Conservation (phyloP, 2,329 filamentous ascomycete genomes). For the Arthrobotrys pseudoclavata region DNA sequence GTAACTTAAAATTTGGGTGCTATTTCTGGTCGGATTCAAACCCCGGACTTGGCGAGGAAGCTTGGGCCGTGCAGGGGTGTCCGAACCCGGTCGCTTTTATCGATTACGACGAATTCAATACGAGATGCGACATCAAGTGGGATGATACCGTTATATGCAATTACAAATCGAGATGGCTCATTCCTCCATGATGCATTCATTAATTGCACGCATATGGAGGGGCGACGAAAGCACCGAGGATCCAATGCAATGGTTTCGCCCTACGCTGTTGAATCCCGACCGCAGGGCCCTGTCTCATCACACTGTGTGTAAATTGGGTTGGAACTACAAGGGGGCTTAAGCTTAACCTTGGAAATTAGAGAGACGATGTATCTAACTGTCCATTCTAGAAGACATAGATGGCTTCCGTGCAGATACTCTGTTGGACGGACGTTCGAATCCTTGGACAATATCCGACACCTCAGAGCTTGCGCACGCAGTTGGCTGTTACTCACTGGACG, state of each 20-base stretch:
- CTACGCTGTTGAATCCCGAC: not conserved
- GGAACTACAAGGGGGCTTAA: not conserved
- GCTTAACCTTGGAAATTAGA: not conserved
- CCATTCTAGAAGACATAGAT: constrained; percentile 7
- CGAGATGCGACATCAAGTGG: constrained; percentile 4
- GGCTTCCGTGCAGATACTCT: constrained; percentile 16
- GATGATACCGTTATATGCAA: not conserved
- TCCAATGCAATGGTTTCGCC: not conserved
- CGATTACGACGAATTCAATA: constrained; percentile 15
- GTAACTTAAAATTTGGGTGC: constrained; percentile 14
- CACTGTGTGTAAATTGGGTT: not conserved
- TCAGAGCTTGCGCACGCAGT: constrained; percentile 11
- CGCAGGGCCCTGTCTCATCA: constrained; percentile 9
- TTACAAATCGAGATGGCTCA: not conserved
- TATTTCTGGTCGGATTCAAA: constrained; percentile 26
- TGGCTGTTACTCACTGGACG: not conserved
- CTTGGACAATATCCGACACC: not conserved
- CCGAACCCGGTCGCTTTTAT: constrained; percentile 12
- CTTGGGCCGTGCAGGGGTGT: constrained; percentile 11
- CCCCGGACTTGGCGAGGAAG: constrained; percentile 21
- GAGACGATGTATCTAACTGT: not conserved
- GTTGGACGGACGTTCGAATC: not conserved
- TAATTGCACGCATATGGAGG: not conserved
- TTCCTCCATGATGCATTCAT: not conserved
- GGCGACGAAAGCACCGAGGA: not conserved